These are phyloP conservation scores for Fusarium proliferatum DNA, from an alignment of 2,329 filamentous ascomycete genomes.

Conservation along the genomic window DNA sequence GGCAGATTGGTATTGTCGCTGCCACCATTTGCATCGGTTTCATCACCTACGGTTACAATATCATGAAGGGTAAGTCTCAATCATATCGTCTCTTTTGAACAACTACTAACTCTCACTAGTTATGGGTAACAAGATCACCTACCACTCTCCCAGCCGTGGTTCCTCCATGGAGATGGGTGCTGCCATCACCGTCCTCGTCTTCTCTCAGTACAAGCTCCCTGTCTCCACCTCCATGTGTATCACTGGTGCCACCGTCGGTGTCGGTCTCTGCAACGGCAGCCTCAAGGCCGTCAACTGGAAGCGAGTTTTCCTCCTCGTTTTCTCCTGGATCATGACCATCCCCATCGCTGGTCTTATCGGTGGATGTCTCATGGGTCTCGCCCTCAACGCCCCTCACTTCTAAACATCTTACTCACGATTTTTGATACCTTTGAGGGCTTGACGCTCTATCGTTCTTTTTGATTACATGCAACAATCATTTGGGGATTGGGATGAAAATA, in stretches of 20 bases:
- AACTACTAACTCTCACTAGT: constrained; percentile 56
- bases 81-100: neutral
- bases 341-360: constrained; percentile 56
- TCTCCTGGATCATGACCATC: constrained; percentile 68
- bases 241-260: constrained; percentile 81
- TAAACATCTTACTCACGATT: constrained; percentile 7
- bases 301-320: constrained; percentile 73
- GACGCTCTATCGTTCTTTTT: constrained; percentile 16
- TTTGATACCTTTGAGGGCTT: constrained; percentile 13
- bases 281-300: constrained; percentile 80
- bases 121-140: constrained; percentile 85
- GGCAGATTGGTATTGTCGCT: constrained; percentile 79
- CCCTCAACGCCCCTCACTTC: constrained; percentile 55
- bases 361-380: constrained; percentile 54
- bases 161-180: constrained; percentile 85
- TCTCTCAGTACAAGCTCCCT: constrained; percentile 79
- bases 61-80: constrained; percentile 76
- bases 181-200: constrained; percentile 79
- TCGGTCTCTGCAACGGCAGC: constrained; percentile 80
- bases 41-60: constrained; percentile 83
- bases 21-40: constrained; percentile 73
- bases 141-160: constrained; percentile 67
- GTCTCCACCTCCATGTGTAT: constrained; percentile 85
- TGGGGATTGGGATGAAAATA: constrained; percentile 8
- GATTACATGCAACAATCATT: neutral